phyloP scores from a whole-genome alignment of 208 protist species.

The Endotrypanum monterogeii region DNA sequence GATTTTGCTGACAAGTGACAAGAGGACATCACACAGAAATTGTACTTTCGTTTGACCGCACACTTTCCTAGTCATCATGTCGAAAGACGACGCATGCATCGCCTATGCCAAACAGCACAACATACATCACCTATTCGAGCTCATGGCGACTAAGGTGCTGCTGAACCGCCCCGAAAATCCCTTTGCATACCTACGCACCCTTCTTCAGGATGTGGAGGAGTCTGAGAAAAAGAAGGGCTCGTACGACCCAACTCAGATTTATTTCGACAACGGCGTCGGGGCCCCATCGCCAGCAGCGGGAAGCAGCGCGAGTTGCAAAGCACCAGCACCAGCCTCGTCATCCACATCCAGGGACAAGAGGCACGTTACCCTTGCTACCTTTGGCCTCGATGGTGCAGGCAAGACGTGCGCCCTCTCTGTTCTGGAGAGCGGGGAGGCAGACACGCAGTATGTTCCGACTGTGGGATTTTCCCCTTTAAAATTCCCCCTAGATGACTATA shows the following conservation, averaged over 20 bases:
- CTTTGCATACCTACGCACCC: slow-evolving; percentile 79
- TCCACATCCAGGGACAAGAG: slow-evolving; percentile 7
- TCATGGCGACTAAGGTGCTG: slow-evolving; percentile 87
- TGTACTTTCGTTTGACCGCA: neutral
- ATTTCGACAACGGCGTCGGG: slow-evolving; percentile 30
- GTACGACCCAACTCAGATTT: slow-evolving; percentile 84
- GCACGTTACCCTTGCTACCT: slow-evolving; percentile 84
- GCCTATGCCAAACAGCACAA: slow-evolving; percentile 89
- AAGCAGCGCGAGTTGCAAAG: neutral
- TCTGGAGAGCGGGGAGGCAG: slow-evolving; percentile 95
- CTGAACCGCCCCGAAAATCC: slow-evolving; percentile 86
- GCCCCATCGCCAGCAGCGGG: neutral
- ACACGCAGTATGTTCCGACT: slow-evolving; percentile 89
- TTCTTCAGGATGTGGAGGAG: slow-evolving; percentile 77
- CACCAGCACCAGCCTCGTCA: neutral
- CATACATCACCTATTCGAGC: slow-evolving; percentile 92
- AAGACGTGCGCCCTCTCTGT: slow-evolving; percentile 99
- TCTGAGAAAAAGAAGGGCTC: slow-evolving; percentile 69
- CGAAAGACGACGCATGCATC: slow-evolving; percentile 74
- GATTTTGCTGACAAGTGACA: neutral
- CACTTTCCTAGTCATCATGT: slow-evolving; percentile 21
- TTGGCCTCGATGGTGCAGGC: slow-evolving; percentile 93
- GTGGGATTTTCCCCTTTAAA: slow-evolving; percentile 86
- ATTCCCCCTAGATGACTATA: slow-evolving; percentile 86
- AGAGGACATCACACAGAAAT: neutral